Percentiles rank a stretch among this genome's conserved stretches.
phyloP scores from a whole-genome alignment of 768 basidiomycete species.

The Suillus americanus region DNA sequence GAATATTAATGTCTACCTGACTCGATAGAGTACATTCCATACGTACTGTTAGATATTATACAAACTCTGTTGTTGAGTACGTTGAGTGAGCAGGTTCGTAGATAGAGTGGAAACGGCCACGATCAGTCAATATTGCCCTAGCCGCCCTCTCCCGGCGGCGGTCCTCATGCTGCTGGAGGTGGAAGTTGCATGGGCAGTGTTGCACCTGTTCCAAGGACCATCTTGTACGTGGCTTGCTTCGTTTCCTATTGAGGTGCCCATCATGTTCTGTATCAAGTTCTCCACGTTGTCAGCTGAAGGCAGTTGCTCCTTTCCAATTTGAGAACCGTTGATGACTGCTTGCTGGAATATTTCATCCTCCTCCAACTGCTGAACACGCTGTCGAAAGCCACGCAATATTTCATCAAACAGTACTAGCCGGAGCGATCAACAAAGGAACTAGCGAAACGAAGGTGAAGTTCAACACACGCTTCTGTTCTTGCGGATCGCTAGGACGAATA shows the following conservation, averaged over 20 bases:
- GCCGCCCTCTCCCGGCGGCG: slow-evolving; percentile 22
- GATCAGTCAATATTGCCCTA: neutral
- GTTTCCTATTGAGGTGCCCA: slow-evolving; percentile 26
- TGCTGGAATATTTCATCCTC: slow-evolving; percentile 45
- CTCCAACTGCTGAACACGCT: slow-evolving; percentile 39
- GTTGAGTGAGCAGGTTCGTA: neutral
- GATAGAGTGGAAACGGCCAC: neutral
- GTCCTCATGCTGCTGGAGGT: slow-evolving; percentile 27
- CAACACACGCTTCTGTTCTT: slow-evolving; percentile 42
- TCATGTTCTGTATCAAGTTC: slow-evolving; percentile 41
- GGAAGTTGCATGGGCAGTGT: slow-evolving; percentile 18
- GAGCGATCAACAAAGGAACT: neutral
- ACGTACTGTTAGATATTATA: neutral
- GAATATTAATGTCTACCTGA: slow-evolving; percentile 23
- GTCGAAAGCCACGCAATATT: slow-evolving; percentile 40
- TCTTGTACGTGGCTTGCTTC: slow-evolving; percentile 18
- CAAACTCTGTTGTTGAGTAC: neutral
- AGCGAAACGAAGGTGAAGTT: neutral
- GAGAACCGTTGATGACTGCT: slow-evolving; percentile 35
- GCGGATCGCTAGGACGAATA: slow-evolving; percentile 29
- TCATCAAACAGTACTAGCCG: slow-evolving; percentile 33
- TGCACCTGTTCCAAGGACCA: slow-evolving; percentile 30
- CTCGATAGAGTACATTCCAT: neutral
- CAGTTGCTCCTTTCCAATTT: slow-evolving; percentile 33
- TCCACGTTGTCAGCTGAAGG: slow-evolving; percentile 40